Evolutionary conservation across 208 protist genomes (phyloP).

Genomic region (Trichomonas tenax): DNA sequence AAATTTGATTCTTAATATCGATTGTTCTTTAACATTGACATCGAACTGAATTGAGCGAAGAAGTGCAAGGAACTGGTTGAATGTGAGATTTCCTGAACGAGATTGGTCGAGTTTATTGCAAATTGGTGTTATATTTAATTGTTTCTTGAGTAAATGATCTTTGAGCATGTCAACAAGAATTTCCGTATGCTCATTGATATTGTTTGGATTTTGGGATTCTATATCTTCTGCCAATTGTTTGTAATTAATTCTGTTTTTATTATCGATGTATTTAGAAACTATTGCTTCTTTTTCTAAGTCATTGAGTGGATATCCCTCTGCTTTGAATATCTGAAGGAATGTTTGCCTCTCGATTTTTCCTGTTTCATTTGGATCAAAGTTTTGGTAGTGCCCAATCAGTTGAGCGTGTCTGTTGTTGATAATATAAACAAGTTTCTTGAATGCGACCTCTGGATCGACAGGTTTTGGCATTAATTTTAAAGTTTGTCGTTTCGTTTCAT

Average conservation of each 20-base stretch:
- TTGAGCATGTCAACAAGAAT: not conserved
- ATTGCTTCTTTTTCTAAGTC: not conserved
- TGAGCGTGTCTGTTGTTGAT: not conserved
- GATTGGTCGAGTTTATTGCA: not conserved
- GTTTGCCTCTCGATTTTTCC: not conserved
- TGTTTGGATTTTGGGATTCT: not conserved
- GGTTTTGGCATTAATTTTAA: not conserved
- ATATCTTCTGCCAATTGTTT: not conserved
- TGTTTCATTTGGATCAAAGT: not conserved
- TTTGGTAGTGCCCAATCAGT: not conserved
- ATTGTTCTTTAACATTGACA: not conserved
- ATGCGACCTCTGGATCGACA: not conserved
- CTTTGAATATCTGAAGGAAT: not conserved
- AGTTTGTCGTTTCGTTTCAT: not conserved
- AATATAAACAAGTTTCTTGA: not conserved
- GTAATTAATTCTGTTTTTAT: not conserved
- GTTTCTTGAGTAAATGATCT: not conserved
- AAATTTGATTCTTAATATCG: not conserved
- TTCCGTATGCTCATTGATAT: not conserved
- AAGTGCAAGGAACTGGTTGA: not conserved
- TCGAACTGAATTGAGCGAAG: not conserved
- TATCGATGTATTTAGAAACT: not conserved
- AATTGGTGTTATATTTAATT: not conserved
- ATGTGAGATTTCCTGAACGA: not conserved
- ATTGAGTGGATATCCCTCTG: not conserved